These are phyloP conservation scores for Emericellopsis terricola DNA, from an alignment of 495 filamentous ascomycete genomes.

Conservation along the genomic window DNA sequence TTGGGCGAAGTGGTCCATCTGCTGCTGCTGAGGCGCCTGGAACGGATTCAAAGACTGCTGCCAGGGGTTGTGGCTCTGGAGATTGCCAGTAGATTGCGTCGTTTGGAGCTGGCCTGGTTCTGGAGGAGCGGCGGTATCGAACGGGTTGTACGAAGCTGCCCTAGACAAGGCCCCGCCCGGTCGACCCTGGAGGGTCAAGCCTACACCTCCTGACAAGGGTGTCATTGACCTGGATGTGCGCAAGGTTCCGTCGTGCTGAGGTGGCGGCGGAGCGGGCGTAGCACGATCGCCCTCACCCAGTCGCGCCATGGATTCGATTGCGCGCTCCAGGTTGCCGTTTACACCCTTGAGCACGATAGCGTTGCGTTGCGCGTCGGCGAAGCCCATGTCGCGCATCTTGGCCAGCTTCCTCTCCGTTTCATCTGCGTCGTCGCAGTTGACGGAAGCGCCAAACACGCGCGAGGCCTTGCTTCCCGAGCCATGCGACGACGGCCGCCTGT, in stretches of 20 bases:
- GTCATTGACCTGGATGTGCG: constrained; percentile 23
- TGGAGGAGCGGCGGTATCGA: constrained; percentile 30
- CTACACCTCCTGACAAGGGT: too few relatives aligned
- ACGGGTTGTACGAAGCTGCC: constrained; percentile 37
- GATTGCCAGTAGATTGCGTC: constrained; percentile 37
- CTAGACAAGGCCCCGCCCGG: constrained; percentile 20
- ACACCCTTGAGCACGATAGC: constrained; percentile 59
- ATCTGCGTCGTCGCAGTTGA: constrained; percentile 25
- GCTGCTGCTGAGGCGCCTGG: constrained; percentile 15
- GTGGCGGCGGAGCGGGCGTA: constrained; percentile 20
- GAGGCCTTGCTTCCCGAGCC: constrained; percentile 39
- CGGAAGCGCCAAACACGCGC: constrained; percentile 47
- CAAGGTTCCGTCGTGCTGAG: constrained; percentile 13
- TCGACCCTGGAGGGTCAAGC: constrained; percentile 10
- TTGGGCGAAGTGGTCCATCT: constrained; percentile 31
- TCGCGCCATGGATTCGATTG: constrained; percentile 65
- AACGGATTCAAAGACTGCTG: constrained; percentile 30
- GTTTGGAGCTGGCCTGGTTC: constrained; percentile 31
- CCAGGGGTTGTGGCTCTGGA: constrained; percentile 34
- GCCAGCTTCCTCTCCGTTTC: constrained; percentile 52
- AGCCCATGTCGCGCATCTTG: constrained; percentile 79
- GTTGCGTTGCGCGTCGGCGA: constrained; percentile 68
- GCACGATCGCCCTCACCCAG: constrained; percentile 47
- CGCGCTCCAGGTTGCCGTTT: constrained; percentile 65
- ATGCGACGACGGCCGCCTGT: constrained; percentile 13